phyloP scores from a whole-genome alignment of 306 rosid species.

The Fragaria nilgerrensis region DNA sequence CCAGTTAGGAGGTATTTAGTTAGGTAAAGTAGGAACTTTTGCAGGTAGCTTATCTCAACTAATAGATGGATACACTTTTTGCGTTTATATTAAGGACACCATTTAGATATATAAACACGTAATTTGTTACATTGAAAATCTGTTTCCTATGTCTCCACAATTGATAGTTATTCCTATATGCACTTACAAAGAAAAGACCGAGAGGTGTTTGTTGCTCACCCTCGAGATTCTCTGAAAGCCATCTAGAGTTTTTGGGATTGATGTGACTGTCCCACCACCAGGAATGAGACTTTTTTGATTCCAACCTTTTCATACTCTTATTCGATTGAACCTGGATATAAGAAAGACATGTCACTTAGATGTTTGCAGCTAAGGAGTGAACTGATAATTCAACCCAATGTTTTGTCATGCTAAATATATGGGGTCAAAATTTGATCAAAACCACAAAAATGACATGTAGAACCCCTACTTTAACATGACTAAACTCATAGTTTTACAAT shows the following conservation, averaged over 20 bases:
- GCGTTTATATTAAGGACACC: neutral
- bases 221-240: conserved; percentile 86
- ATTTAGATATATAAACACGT: neutral
- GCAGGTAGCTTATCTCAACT: neutral
- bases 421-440: conserved; percentile 4
- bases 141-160: neutral
- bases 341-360: neutral
- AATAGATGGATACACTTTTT: neutral
- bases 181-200: conserved; percentile 6
- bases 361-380: neutral
- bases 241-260: conserved; percentile 72
- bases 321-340: conserved; percentile 37
- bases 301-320: conserved; percentile 58
- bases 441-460: neutral
- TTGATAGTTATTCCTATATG: neutral
- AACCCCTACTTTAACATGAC: neutral
- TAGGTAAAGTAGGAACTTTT: neutral
- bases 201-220: conserved; percentile 43
- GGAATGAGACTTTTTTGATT: conserved; percentile 70
- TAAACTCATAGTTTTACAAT: neutral
- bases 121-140: neutral
- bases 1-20: neutral
- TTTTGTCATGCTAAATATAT: neutral
- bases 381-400: neutral
- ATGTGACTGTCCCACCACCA: conserved; percentile 99